A percentile compares a stretch with the other conserved stretches of the same genome.
Evolutionary conservation across 2,329 filamentous ascomycete genomes (phyloP).

Genomic region (Albifimbria verrucaria): DNA sequence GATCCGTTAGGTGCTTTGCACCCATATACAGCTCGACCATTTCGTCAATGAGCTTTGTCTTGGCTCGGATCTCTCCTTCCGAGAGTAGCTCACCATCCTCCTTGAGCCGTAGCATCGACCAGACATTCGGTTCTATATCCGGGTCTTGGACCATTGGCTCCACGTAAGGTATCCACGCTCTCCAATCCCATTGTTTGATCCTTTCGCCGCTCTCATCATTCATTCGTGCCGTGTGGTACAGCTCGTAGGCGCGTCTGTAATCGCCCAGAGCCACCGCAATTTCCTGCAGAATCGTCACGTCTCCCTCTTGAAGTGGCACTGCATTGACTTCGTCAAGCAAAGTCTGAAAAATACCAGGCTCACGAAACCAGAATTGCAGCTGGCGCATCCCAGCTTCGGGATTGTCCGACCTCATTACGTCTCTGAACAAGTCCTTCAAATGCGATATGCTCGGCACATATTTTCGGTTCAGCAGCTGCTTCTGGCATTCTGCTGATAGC

Average conservation of each 20-base stretch:
- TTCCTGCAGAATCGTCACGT: slow-evolving; percentile 1
- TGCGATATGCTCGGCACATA: too few species aligned
- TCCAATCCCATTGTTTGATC: slow-evolving; percentile 26
- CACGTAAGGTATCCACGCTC: slow-evolving; percentile 27
- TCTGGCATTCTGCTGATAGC: too few species aligned
- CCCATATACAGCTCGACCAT: not conserved
- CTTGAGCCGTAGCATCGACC: slow-evolving; percentile 28
- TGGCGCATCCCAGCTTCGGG: too few species aligned
- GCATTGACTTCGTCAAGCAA: too few species aligned
- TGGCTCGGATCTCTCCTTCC: not conserved
- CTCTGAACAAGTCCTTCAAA: too few species aligned
- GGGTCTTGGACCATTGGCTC: slow-evolving; percentile 30
- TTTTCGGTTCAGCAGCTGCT: too few species aligned
- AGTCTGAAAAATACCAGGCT: too few species aligned
- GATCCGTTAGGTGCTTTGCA: not conserved
- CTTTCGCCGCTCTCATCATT: not conserved
- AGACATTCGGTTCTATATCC: slow-evolving; percentile 18
- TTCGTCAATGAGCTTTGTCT: not conserved
- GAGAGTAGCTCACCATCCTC: too few species aligned
- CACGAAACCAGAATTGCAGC: too few species aligned
- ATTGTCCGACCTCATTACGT: too few species aligned
- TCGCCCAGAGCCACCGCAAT: slow-evolving; percentile 13
- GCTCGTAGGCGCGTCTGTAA: slow-evolving; percentile 19
- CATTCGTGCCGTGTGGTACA: slow-evolving; percentile 14
- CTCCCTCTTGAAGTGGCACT: not conserved